Percentiles rank a stretch among this genome's conserved stretches.
phyloP scores from a whole-genome alignment of 2,329 filamentous ascomycete genomes.

The Exserohilum rostratum region DNA sequence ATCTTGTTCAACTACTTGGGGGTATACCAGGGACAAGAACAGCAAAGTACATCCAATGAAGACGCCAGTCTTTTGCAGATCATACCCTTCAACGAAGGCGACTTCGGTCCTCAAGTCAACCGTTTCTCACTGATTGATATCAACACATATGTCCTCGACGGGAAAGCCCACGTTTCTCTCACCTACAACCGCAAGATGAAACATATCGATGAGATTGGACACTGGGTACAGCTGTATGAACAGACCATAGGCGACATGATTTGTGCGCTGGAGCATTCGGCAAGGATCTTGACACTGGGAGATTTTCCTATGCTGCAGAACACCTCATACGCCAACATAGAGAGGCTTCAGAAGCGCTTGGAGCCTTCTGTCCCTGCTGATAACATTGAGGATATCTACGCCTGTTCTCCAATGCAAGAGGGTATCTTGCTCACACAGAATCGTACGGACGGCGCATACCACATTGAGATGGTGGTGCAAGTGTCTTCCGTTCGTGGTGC shows the following conservation, averaged over 20 bases:
- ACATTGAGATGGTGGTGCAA: not conserved
- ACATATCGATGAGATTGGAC: constrained; percentile 15
- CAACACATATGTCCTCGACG: constrained; percentile 11
- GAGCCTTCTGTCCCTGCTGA: constrained; percentile 1
- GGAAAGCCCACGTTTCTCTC: constrained; percentile 11
- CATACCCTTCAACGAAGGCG: not conserved
- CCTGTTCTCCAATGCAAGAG: constrained; percentile 19
- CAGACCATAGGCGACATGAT: constrained; percentile 19
- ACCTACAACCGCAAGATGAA: constrained; percentile 18
- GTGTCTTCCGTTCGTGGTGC: not conserved
- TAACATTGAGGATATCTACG: constrained; percentile 20
- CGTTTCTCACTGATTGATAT: constrained; percentile 18
- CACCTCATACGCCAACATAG: not conserved
- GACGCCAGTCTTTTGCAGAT: constrained; percentile 48
- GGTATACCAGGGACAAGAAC: constrained; percentile 53
- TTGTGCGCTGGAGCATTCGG: constrained; percentile 2
- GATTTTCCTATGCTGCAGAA: no score
- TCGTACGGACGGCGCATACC: not conserved
- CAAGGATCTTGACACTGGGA: no score
- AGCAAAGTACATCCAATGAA: constrained; percentile 32
- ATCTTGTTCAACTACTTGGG: constrained; percentile 62
- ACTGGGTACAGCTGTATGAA: constrained; percentile 21
- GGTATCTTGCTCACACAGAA: constrained; percentile 10
- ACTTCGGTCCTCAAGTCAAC: constrained; percentile 5
- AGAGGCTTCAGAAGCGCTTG: constrained; percentile 10